phyloP scores from a whole-genome alignment of 1,284 basidiomycete genomes.

The Uromyces viciae-fabae region DNA sequence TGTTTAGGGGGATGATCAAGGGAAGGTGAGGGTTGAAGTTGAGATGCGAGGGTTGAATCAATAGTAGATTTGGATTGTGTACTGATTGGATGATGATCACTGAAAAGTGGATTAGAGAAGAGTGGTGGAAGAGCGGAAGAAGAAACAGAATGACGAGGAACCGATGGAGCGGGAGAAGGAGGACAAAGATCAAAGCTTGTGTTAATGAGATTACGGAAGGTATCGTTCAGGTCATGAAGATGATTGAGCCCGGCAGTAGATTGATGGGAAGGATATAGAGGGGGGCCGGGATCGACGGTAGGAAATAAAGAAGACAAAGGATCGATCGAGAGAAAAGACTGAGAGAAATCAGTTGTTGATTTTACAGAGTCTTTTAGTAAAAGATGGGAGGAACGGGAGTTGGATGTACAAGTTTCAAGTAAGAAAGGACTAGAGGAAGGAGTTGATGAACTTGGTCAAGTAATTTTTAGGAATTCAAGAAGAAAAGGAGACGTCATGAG shows the following conservation, averaged over 20 bases:
- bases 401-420: background rate
- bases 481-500: no score
- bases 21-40: slow-evolving; percentile 6
- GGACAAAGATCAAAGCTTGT: slow-evolving; percentile 5
- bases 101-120: background rate
- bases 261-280: slow-evolving; percentile 15
- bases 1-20: background rate
- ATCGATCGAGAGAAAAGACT: slow-evolving; percentile 1
- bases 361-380: background rate
- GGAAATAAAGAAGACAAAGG: slow-evolving; percentile 9
- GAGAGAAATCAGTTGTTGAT: background rate
- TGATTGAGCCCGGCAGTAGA: slow-evolving; percentile 13
- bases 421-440: slow-evolving; percentile 7
- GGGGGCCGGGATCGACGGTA: slow-evolving; percentile 3
- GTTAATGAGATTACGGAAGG: slow-evolving; percentile 26
- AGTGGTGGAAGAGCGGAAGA: slow-evolving; percentile 5
- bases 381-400: background rate
- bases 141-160: background rate
- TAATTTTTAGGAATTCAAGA: background rate
- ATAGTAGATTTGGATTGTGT: slow-evolving; percentile 10
- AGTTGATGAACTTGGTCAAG: slow-evolving; percentile 13
- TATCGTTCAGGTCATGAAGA: slow-evolving; percentile 29
- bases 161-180: background rate
- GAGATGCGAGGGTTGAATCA: slow-evolving; percentile 3
- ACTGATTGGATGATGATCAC: background rate